phyloP scores from a whole-genome alignment of 2,329 filamentous ascomycete genomes.

The Atkinsonella hypoxylon region DNA sequence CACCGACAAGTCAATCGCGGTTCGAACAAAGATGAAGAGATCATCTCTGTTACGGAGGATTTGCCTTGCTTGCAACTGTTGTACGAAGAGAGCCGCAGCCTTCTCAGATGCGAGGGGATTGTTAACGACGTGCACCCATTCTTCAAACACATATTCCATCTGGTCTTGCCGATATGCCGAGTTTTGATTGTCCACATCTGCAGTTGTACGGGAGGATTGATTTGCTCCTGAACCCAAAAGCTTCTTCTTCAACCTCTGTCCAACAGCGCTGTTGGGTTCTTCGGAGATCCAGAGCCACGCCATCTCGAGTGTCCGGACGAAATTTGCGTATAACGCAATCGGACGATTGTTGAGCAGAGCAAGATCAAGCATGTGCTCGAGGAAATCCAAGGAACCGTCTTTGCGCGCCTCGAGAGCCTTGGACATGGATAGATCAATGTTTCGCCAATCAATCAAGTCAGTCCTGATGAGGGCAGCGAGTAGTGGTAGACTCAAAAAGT shows the following conservation, averaged over 20 bases:
- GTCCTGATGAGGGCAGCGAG: conserved; percentile 45
- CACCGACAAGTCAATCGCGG: conserved; percentile 69
- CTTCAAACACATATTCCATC: conserved; percentile 88
- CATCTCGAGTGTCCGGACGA: conserved; percentile 68
- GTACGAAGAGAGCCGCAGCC: conserved; percentile 62
- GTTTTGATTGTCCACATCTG: conserved; percentile 35
- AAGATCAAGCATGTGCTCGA: conserved; percentile 69
- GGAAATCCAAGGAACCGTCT: conserved; percentile 60
- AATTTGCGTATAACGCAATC: conserved; percentile 71
- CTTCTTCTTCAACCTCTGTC: conserved; percentile 60
- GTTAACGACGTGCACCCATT: conserved; percentile 79
- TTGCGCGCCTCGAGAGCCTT: conserved; percentile 62
- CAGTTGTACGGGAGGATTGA: conserved; percentile 29
- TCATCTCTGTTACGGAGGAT: conserved; percentile 66
- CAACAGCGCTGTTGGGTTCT: conserved; percentile 51
- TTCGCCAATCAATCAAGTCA: conserved; percentile 49
- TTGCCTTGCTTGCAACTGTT: conserved; percentile 66
- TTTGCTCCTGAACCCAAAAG: conserved; percentile 30
- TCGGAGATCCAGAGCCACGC: conserved; percentile 73
- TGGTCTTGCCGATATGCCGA: conserved; percentile 57
- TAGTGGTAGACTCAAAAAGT: conserved; percentile 45
- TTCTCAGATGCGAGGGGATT: conserved; percentile 66
- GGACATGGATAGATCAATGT: conserved; percentile 60
- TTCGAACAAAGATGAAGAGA: conserved; percentile 65
- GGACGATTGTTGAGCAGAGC: conserved; percentile 69